phyloP scores from a whole-genome alignment of 805 yeast genomes.

The Pichia cabralensis region DNA sequence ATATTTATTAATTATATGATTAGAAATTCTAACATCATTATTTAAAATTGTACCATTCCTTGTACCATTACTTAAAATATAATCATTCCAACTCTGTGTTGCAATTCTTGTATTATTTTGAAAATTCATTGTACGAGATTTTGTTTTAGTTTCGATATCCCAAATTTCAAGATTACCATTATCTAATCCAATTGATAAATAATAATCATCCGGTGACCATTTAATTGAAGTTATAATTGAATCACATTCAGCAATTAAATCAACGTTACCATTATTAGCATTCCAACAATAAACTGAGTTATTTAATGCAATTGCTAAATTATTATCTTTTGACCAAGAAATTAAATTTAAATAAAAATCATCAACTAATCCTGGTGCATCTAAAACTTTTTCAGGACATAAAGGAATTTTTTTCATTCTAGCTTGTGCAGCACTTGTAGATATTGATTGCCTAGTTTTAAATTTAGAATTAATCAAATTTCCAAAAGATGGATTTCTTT shows the following conservation, averaged over 20 bases:
- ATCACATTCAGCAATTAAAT: constrained; percentile 49
- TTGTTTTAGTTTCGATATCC: constrained; percentile 76
- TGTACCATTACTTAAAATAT: constrained; percentile 77
- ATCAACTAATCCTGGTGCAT: constrained; percentile 91
- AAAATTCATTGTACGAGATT: constrained; percentile 61
- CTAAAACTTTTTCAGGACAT: constrained; percentile 86
- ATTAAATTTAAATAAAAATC: constrained; percentile 84
- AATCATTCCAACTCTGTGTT: constrained; percentile 76
- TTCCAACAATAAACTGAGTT: constrained; percentile 86
- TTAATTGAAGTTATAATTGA: constrained; percentile 57
- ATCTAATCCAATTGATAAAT: constrained; percentile 72
- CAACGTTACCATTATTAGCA: constrained; percentile 73
- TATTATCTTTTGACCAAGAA: constrained; percentile 78
- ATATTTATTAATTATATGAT: constrained; percentile 56
- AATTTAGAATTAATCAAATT: constrained; percentile 8
- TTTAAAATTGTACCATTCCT: constrained; percentile 75
- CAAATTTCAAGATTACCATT: constrained; percentile 86
- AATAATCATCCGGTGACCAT: constrained; percentile 90
- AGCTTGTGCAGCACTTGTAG: constrained; percentile 45
- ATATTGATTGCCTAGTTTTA: constrained; percentile 18
- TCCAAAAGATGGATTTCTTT: constrained; percentile 14
- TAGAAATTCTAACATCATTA: constrained; percentile 81
- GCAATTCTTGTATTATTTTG: constrained; percentile 72
- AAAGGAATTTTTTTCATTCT: constrained; percentile 72
- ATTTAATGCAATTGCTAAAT: constrained; percentile 82